These are phyloP conservation scores for Solanum paucissectum DNA, from an alignment of 257 asterid genomes.

Conservation along the genomic window DNA sequence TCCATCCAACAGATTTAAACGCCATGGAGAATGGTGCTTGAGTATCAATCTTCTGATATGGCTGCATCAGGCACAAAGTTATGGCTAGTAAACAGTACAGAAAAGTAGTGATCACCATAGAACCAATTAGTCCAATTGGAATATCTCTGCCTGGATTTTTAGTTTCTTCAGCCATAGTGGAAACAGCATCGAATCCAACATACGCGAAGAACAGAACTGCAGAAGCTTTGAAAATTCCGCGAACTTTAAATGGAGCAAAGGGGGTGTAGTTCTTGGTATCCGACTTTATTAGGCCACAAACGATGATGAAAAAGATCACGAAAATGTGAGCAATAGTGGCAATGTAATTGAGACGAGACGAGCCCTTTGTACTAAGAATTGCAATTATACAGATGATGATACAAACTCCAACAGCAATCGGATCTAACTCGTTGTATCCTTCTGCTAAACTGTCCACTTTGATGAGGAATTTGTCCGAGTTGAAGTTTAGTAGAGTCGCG, in stretches of 20 bases:
- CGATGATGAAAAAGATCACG: not conserved
- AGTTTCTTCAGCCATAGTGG: constrained; percentile 1
- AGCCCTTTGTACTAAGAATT: not conserved
- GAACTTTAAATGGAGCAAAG: not conserved
- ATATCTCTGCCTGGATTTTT: not conserved
- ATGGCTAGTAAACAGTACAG: constrained; percentile 1
- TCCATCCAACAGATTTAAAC: not conserved
- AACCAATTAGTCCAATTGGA: constrained; percentile 1
- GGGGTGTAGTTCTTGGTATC: not conserved
- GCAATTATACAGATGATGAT: not conserved
- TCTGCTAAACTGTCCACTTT: not conserved
- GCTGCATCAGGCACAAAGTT: not conserved
- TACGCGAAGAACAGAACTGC: constrained; percentile 1
- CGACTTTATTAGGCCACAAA: not conserved
- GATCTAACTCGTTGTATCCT: not conserved
- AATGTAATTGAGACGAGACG: not conserved
- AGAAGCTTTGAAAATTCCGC: not conserved
- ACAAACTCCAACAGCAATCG: constrained; percentile 1
- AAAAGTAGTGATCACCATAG: not conserved
- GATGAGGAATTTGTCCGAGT: not conserved
- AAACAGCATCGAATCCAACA: constrained; percentile 4
- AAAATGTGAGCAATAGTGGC: not conserved
- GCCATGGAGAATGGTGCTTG: not conserved
- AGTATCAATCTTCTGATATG: not conserved
- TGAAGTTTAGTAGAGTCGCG: not conserved